phyloP scores from a whole-genome alignment of 306 rosid genomes.

The Arachis stenosperma region DNA sequence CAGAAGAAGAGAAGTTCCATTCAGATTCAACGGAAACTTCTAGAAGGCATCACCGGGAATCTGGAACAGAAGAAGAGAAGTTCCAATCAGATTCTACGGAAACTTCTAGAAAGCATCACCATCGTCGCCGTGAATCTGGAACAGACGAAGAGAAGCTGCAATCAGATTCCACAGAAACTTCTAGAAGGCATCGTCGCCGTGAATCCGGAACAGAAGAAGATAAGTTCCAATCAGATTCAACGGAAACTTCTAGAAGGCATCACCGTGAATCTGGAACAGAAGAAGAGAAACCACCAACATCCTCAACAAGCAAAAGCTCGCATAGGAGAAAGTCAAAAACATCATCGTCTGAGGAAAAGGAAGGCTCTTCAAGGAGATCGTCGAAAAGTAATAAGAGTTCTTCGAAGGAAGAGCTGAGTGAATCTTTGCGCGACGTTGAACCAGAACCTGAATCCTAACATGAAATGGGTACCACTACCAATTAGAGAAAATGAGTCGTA shows the following conservation, averaged over 20 bases:
- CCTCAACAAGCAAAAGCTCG: conserved; percentile 43
- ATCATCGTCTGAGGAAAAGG: conserved; percentile 42
- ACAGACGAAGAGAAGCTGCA: conserved; percentile 25
- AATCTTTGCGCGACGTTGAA: conserved; percentile 42
- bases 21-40: no score
- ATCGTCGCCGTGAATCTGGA: background rate
- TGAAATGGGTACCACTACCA: background rate
- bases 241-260: background rate
- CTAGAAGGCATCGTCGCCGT: no score
- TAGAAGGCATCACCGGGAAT: no score
- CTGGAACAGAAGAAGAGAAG: background rate
- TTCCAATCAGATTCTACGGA: background rate
- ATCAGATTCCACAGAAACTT: no score
- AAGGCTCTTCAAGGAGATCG: conserved; percentile 47
- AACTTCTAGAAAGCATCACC: background rate
- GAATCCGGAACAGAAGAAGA: background rate
- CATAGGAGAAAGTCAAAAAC: conserved; percentile 67
- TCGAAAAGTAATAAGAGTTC: conserved; percentile 39
- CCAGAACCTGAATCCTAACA: background rate
- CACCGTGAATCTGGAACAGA: background rate
- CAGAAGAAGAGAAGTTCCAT: no score
- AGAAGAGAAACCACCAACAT: conserved; percentile 33
- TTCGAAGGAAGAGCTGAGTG: conserved; percentile 60
- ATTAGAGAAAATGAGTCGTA: conserved; percentile 5
- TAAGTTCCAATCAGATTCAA: background rate